Base-by-base conservation (phyloP, 306 rosid genomes). In the Biancaea sappan region DNA sequence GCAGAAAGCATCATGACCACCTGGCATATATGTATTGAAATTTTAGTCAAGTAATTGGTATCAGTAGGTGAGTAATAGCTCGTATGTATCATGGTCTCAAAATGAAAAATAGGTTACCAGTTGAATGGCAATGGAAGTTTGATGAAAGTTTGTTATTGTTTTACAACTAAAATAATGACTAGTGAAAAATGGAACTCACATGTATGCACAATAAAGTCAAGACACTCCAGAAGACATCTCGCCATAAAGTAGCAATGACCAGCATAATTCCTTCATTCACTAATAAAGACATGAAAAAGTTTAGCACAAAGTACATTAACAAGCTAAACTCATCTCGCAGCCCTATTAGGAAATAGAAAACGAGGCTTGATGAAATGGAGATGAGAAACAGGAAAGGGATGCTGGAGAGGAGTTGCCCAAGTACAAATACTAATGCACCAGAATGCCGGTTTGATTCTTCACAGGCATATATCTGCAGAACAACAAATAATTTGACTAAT, bases 221-320 rank as follows among this genome's bases (percentile, higher is more conserved):
- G 85, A 91, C 84, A 57, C 91, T 92, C 97, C 98, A 86, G 79
- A 86, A 95, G 77, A 89, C 88, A 65, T 95, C 93, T 79, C 71
- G 89, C 88, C 92, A 90, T 63, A 92, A 64, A 21, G 97, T 80
- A 80, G 86, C 89, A 60, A 87, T 80, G 62, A 91, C 78, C 11
- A 95, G 91, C 85, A 95, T 87, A 35, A 95, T 61, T 69, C 99
- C 99, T 78, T 95, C 99, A 14, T 95, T 95, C 50, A 95, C 87
- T 61, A 95, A 71, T 77, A 95, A 86, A 73, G 91, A 87, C 90
- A 88, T 82, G 87, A 95, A 95, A 82, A 95, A 87, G 74, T 92
- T 95, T 71, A 92, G 92, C 89, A 92, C 96, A 16, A 95, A 95
- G 91, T 95, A 95, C 99, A 95, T 95, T 80, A 95, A 83, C 91